A percentile compares a stretch with the other conserved stretches of the same genome.
Evolutionary conservation across 768 basidiomycete genomes (phyloP).

Genomic region (Amanita thiersii): DNA sequence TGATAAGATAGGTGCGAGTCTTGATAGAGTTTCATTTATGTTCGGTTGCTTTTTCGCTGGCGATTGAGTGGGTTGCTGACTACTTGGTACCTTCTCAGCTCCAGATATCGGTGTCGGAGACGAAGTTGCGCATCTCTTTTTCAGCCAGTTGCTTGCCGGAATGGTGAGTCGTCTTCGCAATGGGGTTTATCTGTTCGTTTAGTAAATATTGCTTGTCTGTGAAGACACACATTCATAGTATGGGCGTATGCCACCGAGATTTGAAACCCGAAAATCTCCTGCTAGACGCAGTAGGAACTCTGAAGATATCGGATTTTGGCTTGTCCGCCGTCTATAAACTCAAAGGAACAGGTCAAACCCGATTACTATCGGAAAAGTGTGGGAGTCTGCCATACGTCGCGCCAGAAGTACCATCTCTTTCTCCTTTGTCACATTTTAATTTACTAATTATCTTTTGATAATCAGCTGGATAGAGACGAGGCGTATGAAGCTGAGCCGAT

Average conservation of each 20-base stretch:
- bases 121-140: conserved; percentile 86
- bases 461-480: conserved; percentile 53
- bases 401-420: conserved; percentile 64
- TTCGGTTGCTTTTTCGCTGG: background rate
- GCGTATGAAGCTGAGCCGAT: conserved; percentile 89
- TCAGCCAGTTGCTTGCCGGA: conserved; percentile 76
- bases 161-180: conserved; percentile 43
- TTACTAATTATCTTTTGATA: background rate
- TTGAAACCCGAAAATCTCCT: conserved; percentile 96
- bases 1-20: conserved; percentile 96
- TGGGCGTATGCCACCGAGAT: conserved; percentile 94
- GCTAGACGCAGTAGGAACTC: conserved; percentile 70
- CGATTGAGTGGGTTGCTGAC: background rate
- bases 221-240: conserved; percentile 75
- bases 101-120: conserved; percentile 86
- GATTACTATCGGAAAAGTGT: conserved; percentile 73
- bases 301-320: conserved; percentile 96
- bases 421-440: background rate
- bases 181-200: background rate
- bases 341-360: conserved; percentile 70
- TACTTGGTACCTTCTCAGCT: conserved; percentile 39
- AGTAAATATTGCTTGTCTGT: background rate
- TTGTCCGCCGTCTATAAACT: conserved; percentile 85
- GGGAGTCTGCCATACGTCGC: conserved; percentile 94
- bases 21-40: conserved; percentile 2